A percentile compares a stretch with the other conserved stretches of the same genome.
phyloP scores from a whole-genome alignment of 2,329 filamentous ascomycete species.

The Aspergillus persii region DNA sequence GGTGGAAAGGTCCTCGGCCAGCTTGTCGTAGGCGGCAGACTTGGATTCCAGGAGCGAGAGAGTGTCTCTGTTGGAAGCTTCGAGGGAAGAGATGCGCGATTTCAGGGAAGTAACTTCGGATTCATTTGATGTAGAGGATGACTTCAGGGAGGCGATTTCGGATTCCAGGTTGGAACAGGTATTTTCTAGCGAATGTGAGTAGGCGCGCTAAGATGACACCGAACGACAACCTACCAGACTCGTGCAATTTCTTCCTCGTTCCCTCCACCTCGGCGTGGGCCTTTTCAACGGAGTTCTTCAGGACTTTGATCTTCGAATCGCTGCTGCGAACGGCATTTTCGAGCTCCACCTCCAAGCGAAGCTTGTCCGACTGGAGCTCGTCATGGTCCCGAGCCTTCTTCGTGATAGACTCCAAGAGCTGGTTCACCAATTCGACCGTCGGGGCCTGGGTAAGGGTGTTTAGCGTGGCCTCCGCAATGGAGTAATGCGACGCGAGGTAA shows the following conservation, averaged over 20 bases:
- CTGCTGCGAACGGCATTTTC: constrained; percentile 83
- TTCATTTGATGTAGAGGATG: constrained; percentile 63
- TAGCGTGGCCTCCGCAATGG: constrained; percentile 56
- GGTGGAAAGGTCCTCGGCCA: constrained; percentile 80
- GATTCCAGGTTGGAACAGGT: constrained; percentile 72
- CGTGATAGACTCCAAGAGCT: constrained; percentile 71
- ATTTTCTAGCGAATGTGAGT: constrained; percentile 59
- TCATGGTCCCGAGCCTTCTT: constrained; percentile 80
- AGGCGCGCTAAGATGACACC: neutral
- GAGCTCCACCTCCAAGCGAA: constrained; percentile 85
- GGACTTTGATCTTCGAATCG: constrained; percentile 76
- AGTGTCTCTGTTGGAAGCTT: constrained; percentile 89
- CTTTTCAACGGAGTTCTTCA: constrained; percentile 80
- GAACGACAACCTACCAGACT: constrained; percentile 63
- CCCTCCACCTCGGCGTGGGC: constrained; percentile 80
- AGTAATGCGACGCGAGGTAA: constrained; percentile 59
- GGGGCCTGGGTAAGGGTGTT: constrained; percentile 56
- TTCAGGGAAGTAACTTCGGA: constrained; percentile 73
- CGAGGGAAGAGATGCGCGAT: constrained; percentile 79
- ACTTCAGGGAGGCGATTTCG: constrained; percentile 75
- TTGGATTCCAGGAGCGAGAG: constrained; percentile 87
- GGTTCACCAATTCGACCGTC: constrained; percentile 73
- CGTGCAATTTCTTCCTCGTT: constrained; percentile 73
- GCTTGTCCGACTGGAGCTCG: constrained; percentile 78
- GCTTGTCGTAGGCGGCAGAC: constrained; percentile 76